Evolutionary conservation across 345 rosid genomes (phyloP).

Genomic region (Alliaria petiolata): DNA sequence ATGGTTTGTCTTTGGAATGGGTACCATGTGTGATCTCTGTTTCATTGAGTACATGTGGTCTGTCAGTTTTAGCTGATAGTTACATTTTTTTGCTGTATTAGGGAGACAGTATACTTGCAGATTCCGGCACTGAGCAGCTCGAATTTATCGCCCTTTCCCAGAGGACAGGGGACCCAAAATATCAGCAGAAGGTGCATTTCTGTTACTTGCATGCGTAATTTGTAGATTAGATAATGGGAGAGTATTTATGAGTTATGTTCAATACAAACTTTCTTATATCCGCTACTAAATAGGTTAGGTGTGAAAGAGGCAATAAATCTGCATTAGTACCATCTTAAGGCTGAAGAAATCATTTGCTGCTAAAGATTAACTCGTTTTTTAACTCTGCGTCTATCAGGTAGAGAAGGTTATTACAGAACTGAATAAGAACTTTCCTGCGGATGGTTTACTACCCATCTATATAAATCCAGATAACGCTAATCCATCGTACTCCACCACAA

Average conservation of each 20-base stretch:
- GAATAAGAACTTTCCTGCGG: conserved; percentile 78
- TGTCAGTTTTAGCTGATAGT: conserved; percentile 7
- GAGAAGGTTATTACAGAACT: conserved; percentile 75
- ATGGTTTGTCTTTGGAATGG: neutral
- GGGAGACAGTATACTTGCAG: conserved; percentile 97
- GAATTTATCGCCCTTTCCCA: conserved; percentile 98
- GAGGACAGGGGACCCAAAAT: conserved; percentile 89
- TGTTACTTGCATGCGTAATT: conserved; percentile 1
- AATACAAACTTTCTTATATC: neutral
- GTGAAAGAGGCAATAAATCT: neutral
- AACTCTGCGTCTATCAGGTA: conserved; percentile 44
- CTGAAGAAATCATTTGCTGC: neutral
- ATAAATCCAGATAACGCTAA: conserved; percentile 58
- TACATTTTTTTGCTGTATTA: conserved; percentile 21
- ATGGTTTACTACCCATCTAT: conserved; percentile 94
- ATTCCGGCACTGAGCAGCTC: conserved; percentile 95
- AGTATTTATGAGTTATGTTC: too few species aligned
- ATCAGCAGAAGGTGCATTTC: conserved; percentile 74
- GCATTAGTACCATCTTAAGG: neutral
- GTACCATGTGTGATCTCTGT: too few species aligned
- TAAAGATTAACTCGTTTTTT: neutral
- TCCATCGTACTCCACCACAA: conserved; percentile 63
- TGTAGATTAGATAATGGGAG: neutral
- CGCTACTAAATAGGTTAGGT: neutral
- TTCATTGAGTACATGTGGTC: neutral